Evolutionary conservation across 441 rosid species (phyloP).

Genomic region (Pelargonium exstipulatum): DNA sequence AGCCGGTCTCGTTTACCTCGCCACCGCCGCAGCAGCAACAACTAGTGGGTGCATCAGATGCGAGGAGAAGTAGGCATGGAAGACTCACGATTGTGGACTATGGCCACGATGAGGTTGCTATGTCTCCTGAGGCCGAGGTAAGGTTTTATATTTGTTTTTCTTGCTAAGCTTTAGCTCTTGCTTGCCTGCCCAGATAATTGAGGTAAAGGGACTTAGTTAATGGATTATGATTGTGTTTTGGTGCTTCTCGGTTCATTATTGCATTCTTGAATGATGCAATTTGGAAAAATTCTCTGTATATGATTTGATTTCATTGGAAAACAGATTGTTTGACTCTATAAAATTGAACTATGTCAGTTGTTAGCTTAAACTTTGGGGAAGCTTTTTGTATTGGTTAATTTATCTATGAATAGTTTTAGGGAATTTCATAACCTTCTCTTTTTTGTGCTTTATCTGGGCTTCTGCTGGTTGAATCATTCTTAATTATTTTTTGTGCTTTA

Average conservation of each 20-base stretch:
- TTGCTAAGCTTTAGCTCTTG: neutral
- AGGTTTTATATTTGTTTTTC: neutral
- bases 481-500: too few relatives aligned
- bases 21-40: conserved; percentile 19
- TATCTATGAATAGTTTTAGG: neutral
- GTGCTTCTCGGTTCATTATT: neutral
- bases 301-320: too few relatives aligned
- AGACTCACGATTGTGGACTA: conserved; percentile 58
- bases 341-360: neutral
- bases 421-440: neutral
- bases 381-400: neutral
- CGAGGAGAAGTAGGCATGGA: conserved; percentile 33
- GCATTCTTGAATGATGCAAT: neutral
- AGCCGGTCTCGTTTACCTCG: conserved; percentile 20
- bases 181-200: neutral
- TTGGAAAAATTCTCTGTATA: neutral
- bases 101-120: conserved; percentile 58
- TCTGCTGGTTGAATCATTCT: neutral
- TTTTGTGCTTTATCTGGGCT: neutral
- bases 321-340: neutral
- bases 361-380: neutral
- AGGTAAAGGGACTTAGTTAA: neutral
- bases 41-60: conserved; percentile 11
- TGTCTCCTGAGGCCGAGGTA: conserved; percentile 73
- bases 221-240: neutral